These are phyloP conservation scores for Pseudogymnoascus pannorum DNA, from an alignment of 2,329 filamentous ascomycete genomes.

Conservation along the genomic window DNA sequence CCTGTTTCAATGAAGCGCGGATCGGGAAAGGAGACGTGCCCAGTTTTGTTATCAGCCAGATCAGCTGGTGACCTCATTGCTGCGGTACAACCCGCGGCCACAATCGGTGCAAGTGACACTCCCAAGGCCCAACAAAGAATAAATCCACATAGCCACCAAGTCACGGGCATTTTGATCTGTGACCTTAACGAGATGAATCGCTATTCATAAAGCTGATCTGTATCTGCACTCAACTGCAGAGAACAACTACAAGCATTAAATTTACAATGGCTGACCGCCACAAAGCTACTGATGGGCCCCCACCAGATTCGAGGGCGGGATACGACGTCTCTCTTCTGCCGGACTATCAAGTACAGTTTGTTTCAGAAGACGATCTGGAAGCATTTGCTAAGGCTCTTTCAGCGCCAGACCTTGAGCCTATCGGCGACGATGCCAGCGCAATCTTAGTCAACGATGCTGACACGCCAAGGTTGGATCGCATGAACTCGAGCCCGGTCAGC, in stretches of 20 bases:
- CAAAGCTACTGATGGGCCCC: conserved; percentile 41
- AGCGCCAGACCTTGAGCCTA: conserved; percentile 70
- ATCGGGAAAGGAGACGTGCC: conserved; percentile 1
- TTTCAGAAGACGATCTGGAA: conserved; percentile 62
- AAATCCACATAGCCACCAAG: background rate
- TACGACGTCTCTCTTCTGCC: conserved; percentile 66
- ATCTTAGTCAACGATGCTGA: background rate
- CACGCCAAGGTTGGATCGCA: background rate
- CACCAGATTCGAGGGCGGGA: conserved; percentile 52
- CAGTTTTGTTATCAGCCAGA: background rate
- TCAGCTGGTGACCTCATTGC: conserved; percentile 3
- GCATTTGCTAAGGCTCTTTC: conserved; percentile 75
- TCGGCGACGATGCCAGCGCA: conserved; percentile 40
- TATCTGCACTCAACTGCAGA: conserved; percentile 4
- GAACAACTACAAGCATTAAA: background rate
- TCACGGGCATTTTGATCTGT: conserved; percentile 1
- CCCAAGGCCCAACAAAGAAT: conserved; percentile 1
- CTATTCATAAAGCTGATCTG: background rate
- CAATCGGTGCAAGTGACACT: conserved; percentile 2
- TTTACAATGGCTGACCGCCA: conserved; percentile 26
- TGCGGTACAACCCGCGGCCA: background rate
- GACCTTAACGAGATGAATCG: background rate
- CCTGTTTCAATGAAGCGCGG: background rate
- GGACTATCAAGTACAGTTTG: conserved; percentile 74
- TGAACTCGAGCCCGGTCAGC: background rate